phyloP scores from a whole-genome alignment of 805 yeast genomes.

The Candida anglica region DNA sequence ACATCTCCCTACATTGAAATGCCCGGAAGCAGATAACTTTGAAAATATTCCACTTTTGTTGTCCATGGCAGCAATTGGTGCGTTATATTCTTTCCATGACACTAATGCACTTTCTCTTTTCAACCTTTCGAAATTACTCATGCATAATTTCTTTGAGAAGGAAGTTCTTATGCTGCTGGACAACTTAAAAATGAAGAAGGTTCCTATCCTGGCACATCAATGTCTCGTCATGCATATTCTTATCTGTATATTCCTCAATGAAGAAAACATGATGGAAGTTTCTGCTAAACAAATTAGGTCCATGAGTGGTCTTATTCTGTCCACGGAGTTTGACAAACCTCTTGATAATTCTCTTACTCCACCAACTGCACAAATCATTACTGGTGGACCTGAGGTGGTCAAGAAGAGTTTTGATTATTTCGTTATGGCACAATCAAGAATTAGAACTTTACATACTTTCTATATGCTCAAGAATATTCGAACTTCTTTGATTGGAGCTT shows the following conservation, averaged over 20 bases:
- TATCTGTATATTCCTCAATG: conserved; percentile 54
- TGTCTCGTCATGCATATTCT: conserved; percentile 53
- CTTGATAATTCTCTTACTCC: conserved; percentile 43
- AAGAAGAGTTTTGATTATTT: conserved; percentile 40
- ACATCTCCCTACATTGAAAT: conserved; percentile 58
- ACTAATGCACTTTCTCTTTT: conserved; percentile 68
- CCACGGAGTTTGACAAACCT: conserved; percentile 50
- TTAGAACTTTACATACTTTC: conserved; percentile 49
- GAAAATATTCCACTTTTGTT: conserved; percentile 62
- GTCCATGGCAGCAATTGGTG: conserved; percentile 87
- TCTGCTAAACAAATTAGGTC: conserved; percentile 52
- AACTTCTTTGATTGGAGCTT: conserved; percentile 41
- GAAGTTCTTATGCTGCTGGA: conserved; percentile 33
- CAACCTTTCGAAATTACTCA: conserved; percentile 61
- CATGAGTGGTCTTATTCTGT: conserved; percentile 50
- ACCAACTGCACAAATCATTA: conserved; percentile 26
- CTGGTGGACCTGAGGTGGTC: conserved; percentile 20
- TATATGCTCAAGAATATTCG: conserved; percentile 48
- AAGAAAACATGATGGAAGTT: conserved; percentile 45
- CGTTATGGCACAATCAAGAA: conserved; percentile 51
- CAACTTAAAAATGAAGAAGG: conserved; percentile 49
- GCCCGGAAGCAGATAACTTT: conserved; percentile 34
- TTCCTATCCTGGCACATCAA: conserved; percentile 53
- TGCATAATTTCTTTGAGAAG: conserved; percentile 61
- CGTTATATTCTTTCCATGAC: conserved; percentile 77